Conservation (phyloP, 495 filamentous ascomycete genomes). For the Rusavskia elegans region DNA sequence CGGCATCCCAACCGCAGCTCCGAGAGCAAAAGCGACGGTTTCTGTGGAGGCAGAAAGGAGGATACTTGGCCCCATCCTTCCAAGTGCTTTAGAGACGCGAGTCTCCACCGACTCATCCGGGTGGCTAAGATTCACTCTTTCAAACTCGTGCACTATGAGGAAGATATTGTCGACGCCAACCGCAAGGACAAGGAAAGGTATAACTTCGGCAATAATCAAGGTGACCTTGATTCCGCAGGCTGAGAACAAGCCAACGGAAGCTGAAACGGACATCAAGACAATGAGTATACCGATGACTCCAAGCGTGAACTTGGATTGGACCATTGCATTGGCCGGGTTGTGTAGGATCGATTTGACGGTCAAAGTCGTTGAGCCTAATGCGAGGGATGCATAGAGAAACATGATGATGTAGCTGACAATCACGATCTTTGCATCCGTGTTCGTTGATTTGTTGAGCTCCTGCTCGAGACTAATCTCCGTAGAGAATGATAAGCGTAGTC, state of each 20-base stretch:
- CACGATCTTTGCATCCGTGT: conserved; percentile 94
- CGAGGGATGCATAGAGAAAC: conserved; percentile 91
- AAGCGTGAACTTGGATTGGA: conserved; percentile 90
- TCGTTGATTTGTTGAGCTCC: conserved; percentile 88
- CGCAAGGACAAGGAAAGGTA: conserved; percentile 89
- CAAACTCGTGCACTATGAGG: conserved; percentile 94
- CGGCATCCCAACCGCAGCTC: conserved; percentile 92
- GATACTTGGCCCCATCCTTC: conserved; percentile 91
- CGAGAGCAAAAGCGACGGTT: conserved; percentile 80
- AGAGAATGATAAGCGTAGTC: conserved; percentile 78
- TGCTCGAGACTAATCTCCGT: conserved; percentile 87
- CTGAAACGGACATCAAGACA: conserved; percentile 91
- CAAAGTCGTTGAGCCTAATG: conserved; percentile 74
- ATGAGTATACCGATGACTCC: conserved; percentile 86
- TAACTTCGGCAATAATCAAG: conserved; percentile 94
- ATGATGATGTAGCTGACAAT: conserved; percentile 96
- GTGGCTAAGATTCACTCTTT: conserved; percentile 79
- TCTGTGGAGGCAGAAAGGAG: conserved; percentile 89
- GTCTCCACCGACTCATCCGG: conserved; percentile 74
- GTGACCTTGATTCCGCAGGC: conserved; percentile 82
- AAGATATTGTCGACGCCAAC: conserved; percentile 99
- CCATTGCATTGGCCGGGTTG: conserved; percentile 68
- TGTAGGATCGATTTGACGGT: conserved; percentile 55
- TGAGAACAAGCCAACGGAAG: conserved; percentile 86
- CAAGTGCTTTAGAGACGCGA: conserved; percentile 67